Evolutionary conservation across 345 rosid species (phyloP), one percentile per base, ranked within the genome.

Genomic region (Rhodamnia argentea): DNA sequence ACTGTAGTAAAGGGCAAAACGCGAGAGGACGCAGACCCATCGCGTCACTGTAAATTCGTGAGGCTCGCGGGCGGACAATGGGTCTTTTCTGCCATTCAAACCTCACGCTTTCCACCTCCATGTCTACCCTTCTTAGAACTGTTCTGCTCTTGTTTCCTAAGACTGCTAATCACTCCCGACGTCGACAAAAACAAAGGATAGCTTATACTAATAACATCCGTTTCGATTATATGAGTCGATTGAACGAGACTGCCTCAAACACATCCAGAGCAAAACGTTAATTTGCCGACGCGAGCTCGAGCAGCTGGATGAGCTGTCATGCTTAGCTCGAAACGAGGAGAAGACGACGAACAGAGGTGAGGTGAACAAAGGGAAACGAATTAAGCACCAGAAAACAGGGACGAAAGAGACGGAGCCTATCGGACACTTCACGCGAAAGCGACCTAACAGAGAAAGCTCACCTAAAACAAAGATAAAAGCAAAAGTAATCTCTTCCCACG

Each of bases 361-460:
- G 81, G 4, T 42, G 26, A 55, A 50, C 13, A 76, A 58, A 18
- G 74, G 11, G 52, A 55, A 22, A 40, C 14, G 50, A 10, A 16
- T 24, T 27, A 26, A 78, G 20, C 16, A 15, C 70, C 5, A 26
- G 27, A 7, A 83, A 50, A 70, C 2, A 62, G 42, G 37, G 29
- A 58, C 27, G 62, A n/a, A 20, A n/a, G 54, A 23, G 50, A 75
- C 27, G 29, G 52, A 10, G 15, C 13, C 44, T 13, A 51, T 83
- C 14, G 27, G 40, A 52, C 58, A 54, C 55, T 57, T 5, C 52
- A 18, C 82, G 52, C 51, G 88, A 75, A 53, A 86, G 87, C 44
- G 89, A 86, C 86, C n/a, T 57, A 57, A 24, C 47, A 47, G 58
- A 54, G 85, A 86, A 56, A 51, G 82, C 83, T 85, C 56, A 83